Conservation (phyloP, 371 early-diverging fungal genomes). For the Rhizomucor pusillus region DNA sequence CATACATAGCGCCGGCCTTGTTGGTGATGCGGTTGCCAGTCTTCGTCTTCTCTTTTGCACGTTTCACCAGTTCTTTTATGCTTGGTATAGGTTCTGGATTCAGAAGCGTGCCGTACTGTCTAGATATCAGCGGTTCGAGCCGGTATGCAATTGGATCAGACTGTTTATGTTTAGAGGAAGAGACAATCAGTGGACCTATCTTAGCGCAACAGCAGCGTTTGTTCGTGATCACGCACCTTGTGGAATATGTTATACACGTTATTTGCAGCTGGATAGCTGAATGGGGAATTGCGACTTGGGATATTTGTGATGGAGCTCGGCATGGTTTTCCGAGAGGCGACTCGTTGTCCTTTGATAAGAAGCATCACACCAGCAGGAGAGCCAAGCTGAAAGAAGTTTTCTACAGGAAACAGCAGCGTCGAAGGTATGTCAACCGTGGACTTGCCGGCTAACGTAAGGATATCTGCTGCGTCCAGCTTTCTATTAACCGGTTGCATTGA, state of each 20-base stretch:
- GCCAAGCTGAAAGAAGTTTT: conserved; percentile 70
- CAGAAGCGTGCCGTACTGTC: conserved; percentile 42
- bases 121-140: conserved; percentile 67
- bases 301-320: conserved; percentile 14
- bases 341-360: conserved; percentile 65
- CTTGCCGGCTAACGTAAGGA: not conserved
- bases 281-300: conserved; percentile 5
- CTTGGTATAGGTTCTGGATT: conserved; percentile 76
- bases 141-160: conserved; percentile 64
- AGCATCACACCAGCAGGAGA: conserved; percentile 78
- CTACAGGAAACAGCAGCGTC: conserved; percentile 43
- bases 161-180: conserved; percentile 4
- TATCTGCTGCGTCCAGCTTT: conserved; percentile 11
- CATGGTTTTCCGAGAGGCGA: conserved; percentile 47
- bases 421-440: not conserved
- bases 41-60: conserved; percentile 68
- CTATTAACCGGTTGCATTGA: conserved; percentile 52
- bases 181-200: not conserved
- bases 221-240: conserved; percentile 28
- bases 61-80: conserved; percentile 75
- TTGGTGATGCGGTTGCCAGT: conserved; percentile 67
- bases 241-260: conserved; percentile 83
- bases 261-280: conserved; percentile 61
- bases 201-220: too few species aligned
- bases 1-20: conserved; percentile 69